Percentiles rank a stretch among this genome's conserved stretches.
These are phyloP conservation scores for Eutypa lata DNA, from an alignment of 2,329 filamentous ascomycete genomes.

Conservation along the genomic window DNA sequence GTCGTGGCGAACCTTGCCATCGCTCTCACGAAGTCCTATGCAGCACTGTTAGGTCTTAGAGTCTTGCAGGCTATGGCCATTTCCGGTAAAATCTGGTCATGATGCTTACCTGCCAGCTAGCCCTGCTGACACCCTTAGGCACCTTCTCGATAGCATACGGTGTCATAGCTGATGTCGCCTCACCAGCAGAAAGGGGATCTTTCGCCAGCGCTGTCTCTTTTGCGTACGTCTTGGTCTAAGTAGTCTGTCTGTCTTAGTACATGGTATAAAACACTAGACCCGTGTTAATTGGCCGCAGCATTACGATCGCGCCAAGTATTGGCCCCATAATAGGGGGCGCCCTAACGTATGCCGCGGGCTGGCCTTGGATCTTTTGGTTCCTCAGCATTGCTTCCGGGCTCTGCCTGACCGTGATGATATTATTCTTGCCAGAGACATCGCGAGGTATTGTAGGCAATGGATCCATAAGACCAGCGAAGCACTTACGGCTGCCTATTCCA, in stretches of 20 bases:
- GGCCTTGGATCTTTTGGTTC: slow-evolving; percentile 38
- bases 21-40: slow-evolving; percentile 2
- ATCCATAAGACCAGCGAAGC: slow-evolving; percentile 4
- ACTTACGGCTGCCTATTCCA: not conserved
- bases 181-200: slow-evolving; percentile 4
- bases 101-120: too few relatives aligned
- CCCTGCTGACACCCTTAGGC: too few relatives aligned
- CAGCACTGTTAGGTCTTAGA: slow-evolving; percentile 3
- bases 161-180: slow-evolving; percentile 4
- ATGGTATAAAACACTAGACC: not conserved
- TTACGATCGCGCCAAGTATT: slow-evolving; percentile 11
- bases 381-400: slow-evolving; percentile 29
- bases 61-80: slow-evolving; percentile 5
- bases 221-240: too few relatives aligned
- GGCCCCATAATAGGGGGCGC: slow-evolving; percentile 33
- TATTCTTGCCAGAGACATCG: slow-evolving; percentile 29
- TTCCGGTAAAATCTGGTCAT: slow-evolving; percentile 1
- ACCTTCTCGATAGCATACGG: slow-evolving; percentile 5
- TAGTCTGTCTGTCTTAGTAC: not conserved
- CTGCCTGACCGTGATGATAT: slow-evolving; percentile 12
- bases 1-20: slow-evolving; percentile 1
- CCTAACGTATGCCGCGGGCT: slow-evolving; percentile 30
- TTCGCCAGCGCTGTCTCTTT: slow-evolving; percentile 12
- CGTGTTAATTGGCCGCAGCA: not conserved
- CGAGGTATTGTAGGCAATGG: slow-evolving; percentile 31